Evolutionary conservation across 2,329 filamentous ascomycete species (phyloP), one percentile per base, ranked within the genome.

Genomic region (Trichoderma atrobrunneum): DNA sequence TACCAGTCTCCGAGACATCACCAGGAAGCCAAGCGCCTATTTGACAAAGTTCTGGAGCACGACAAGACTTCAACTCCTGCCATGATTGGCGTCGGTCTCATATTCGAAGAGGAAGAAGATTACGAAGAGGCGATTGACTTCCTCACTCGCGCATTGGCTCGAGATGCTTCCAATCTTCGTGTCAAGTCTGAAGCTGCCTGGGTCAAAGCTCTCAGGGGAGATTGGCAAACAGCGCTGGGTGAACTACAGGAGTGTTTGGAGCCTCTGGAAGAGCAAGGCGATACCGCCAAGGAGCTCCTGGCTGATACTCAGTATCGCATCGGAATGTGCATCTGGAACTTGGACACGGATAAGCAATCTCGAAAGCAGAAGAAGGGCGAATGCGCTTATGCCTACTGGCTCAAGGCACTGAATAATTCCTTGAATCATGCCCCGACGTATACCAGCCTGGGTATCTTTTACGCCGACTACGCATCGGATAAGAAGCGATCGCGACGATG

Each of bases 51-150:
- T 6, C 86, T 99, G 1, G 85, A 89, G 62, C 89, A 92, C 30
- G 94, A 97, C 71, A 87, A 90, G 2, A 89, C 88, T 3, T 95
- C 92, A 0, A 97, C 94, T 0, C 84, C 90, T 34, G 95, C 95
- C 3, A 85, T 99, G 73, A 93, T 98, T 60, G 96, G 96, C 0
- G 90, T 98, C 39, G 97, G 96, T 1, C 83, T 98, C 28, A 95
- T 99, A 54, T 91, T 95, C 61, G 94, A 98, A 80, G 96, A 98
- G 77, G 94, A 97, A 75, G 92, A 97, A 77, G 92, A 98, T 74
- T 98, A 93, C 77, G 86, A 88, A 61, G 87, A 93, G 77, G 96
- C 97, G 0, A 90, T 95, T 51, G 88, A 92, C 32, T 98, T 97
- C 77, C 83, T 99, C 14, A 87, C 87, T 51, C 89, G 93, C 74